Percentiles rank a stretch among this genome's conserved stretches.
Evolutionary conservation across 192 early-diverging fungal species (phyloP).

Genomic region (Coemansia sp.): DNA sequence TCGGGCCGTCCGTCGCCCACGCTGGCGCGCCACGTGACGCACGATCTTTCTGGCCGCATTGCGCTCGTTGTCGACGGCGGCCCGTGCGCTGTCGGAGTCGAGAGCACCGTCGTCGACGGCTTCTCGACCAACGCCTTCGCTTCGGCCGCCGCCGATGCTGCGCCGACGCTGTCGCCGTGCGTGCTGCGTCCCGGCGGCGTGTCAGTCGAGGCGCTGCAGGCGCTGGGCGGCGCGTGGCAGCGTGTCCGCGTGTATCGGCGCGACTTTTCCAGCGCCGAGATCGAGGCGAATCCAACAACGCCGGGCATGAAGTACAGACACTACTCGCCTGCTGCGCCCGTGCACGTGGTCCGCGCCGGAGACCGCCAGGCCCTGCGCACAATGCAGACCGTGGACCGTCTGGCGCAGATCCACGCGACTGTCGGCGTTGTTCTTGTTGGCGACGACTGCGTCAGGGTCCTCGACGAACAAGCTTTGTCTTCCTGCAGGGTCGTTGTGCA

Average conservation of each 20-base stretch:
- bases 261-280: constrained; percentile 66
- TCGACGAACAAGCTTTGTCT: neutral
- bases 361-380: constrained; percentile 8
- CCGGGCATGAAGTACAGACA: constrained; percentile 99
- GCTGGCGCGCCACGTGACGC: constrained; percentile 79
- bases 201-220: constrained; percentile 73
- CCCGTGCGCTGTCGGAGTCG: constrained; percentile 85
- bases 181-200: constrained; percentile 93
- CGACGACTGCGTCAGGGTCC: neutral
- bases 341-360: constrained; percentile 28
- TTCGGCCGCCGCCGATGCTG: neutral
- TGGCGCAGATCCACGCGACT: neutral
- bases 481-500: constrained; percentile 9
- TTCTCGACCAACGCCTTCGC: constrained; percentile 23
- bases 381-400: constrained; percentile 15
- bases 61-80: constrained; percentile 91
- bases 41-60: constrained; percentile 78
- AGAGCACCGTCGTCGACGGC: constrained; percentile 92
- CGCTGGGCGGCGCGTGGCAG: constrained; percentile 63
- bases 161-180: constrained; percentile 55
- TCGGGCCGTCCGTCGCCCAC: constrained; percentile 96
- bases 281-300: constrained; percentile 85
- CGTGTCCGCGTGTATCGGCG: constrained; percentile 74
- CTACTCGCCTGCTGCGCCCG: constrained; percentile 89
- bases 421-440: constrained; percentile 15